Evolutionary conservation across 345 rosid species (phyloP), one percentile per base, ranked within the genome.

Genomic region (Balakata baccata): DNA sequence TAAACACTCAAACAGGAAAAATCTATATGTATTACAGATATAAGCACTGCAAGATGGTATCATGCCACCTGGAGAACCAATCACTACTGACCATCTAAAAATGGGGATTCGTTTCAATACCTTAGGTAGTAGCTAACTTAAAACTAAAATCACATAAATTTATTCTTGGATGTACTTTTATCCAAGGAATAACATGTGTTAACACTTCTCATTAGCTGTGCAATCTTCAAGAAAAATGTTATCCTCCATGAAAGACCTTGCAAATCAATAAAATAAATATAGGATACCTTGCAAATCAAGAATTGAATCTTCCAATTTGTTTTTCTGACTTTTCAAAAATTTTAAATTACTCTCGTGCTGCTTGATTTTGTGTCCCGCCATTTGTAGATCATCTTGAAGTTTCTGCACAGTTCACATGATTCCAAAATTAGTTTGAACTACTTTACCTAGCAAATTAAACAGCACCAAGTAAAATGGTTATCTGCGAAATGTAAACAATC

Each of bases 381-480:
- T 37, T 38, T 84, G 87, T 49, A 89, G 84, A 72, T 89, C 96
- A 78, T 92, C 88, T 80, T 92, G 81, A 82, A 90, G 91, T 81
- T 79, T 92, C 86, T 90, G 85, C 77, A 74, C 1, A 71, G 54
- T 72, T 67, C 54, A 66, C 20, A 38, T 41, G 18, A 67, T 75
- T 47, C 11, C 25, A 70, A 63, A 64, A 25, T 66, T 14, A 73
- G 34, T 29, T 12, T n/a, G 37, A 25, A 41, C 57, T 20, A 25
- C 62, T 46, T 63, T 62, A 34, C 69, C 2, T 57, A 4, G 12
- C 52, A 70, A 50, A 64, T 49, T 8, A 59, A 58, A 22, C 37
- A 7, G 13, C 34, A 34, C 12, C 45, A 46, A 22, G 17, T 47
- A 61, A 23, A 46, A 5, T 29, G 34, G 52, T 43, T 9, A 9